Base-by-base conservation (phyloP, 2,329 filamentous ascomycete genomes). In the Xylariaceae sp. region DNA sequence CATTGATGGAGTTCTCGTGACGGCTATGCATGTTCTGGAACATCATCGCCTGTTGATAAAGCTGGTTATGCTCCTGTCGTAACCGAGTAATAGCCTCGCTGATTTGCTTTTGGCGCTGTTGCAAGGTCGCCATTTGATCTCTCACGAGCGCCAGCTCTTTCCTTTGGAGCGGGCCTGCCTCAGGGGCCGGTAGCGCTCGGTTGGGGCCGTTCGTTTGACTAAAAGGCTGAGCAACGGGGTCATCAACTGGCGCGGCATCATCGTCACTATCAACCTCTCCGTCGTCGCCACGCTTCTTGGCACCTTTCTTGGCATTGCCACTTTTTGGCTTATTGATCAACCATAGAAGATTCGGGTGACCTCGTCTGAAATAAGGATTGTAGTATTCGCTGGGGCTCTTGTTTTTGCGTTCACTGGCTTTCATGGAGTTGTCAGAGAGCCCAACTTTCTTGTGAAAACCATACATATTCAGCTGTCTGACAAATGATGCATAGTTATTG, bases 311-410 rank as follows among this genome's bases (percentile, higher is more conserved):
- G 7, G 74, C 73, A 39, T 76, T 72, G 12, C 86, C 83, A 58
- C 86, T 88, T 70, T 92, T 95, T 0, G 92, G 92, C 69, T 97
- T 97, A 69, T 95, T 92, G 60, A 97, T 96, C 53, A 97, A 78
- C 92, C 92, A 97, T 4, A 96, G 76, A 45, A 99, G 76, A 69
- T 96, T 95, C 3, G 92, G 92, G 61, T 95, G 87, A 4, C 92
- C 92, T 43, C 91, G 88, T 63, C 91, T 89, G 73, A 99, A 99
- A 73, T 92, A 99, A 9, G 90, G 90, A 70, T 99, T 96, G 63
- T 89, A 92, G 70, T 99, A 99, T 77, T 97, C 94, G 79, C 92
- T 97, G 0, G 94, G 94, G 54, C 91, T 96, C 75, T 99, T 99
- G 69, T 92, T 92, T 70, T 96, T 96, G 57, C 92, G 86, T 74